Evolutionary conservation across 371 early-diverging fungal genomes (phyloP).

Genomic region (Haplosporangium sp.): DNA sequence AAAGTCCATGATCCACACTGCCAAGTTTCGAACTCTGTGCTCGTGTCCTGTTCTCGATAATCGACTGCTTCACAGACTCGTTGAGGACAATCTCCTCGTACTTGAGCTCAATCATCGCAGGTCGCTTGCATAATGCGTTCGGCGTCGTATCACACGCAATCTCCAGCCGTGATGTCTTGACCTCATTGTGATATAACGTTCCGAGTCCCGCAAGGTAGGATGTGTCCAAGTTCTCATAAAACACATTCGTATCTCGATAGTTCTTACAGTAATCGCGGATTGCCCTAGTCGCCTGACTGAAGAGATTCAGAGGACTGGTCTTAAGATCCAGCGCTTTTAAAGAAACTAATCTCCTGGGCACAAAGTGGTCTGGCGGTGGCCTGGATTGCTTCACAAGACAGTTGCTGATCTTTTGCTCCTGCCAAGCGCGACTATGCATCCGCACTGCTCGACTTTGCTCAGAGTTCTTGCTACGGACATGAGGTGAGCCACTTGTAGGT

Average conservation of each 20-base stretch:
- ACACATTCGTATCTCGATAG: conserved; percentile 35
- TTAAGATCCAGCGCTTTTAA: conserved; percentile 14
- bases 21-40: conserved; percentile 26
- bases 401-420: conserved; percentile 45
- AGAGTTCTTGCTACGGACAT: background rate
- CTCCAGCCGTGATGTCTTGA: conserved; percentile 39
- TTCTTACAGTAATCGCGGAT: conserved; percentile 47
- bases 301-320: conserved; percentile 46
- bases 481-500: background rate
- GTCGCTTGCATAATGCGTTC: conserved; percentile 47
- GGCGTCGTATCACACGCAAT: conserved; percentile 56
- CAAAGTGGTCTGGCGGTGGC: conserved; percentile 33
- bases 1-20: conserved; percentile 27
- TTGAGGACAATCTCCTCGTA: conserved; percentile 48
- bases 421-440: conserved; percentile 43
- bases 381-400: conserved; percentile 36
- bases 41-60: conserved; percentile 45
- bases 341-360: conserved; percentile 25
- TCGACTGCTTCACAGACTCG: conserved; percentile 27
- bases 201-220: conserved; percentile 51
- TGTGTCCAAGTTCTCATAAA: conserved; percentile 48
- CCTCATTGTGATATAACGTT: conserved; percentile 46
- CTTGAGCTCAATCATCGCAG: conserved; percentile 46
- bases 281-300: conserved; percentile 27
- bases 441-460: conserved; percentile 21